Percentiles rank a stretch among this genome's conserved stretches.
These are phyloP conservation scores for Elsinoe arachidis DNA, from an alignment of 2,329 filamentous ascomycete species.

Conservation along the genomic window DNA sequence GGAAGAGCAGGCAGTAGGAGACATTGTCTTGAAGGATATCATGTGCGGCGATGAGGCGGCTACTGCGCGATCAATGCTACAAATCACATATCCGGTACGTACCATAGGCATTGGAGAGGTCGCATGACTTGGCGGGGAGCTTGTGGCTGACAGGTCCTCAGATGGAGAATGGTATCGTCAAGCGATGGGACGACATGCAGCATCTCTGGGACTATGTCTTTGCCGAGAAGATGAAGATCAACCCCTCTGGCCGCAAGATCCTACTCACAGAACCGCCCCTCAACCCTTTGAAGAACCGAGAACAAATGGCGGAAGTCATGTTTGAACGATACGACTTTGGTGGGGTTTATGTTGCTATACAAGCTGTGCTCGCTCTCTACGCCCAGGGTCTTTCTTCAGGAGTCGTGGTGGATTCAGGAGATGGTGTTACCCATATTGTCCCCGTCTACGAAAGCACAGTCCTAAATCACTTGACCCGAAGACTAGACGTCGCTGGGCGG, in stretches of 20 bases:
- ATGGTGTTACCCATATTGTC: slow-evolving; percentile 97
- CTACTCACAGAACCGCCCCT: slow-evolving; percentile 94
- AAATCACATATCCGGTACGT: slow-evolving; percentile 86
- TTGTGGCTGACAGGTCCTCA: slow-evolving; percentile 27
- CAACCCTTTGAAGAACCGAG: slow-evolving; percentile 93
- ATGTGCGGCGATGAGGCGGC: slow-evolving; percentile 99
- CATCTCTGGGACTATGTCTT: slow-evolving; percentile 99
- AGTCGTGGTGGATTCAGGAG: slow-evolving; percentile 97
- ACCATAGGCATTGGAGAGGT: background rate
- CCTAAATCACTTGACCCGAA: slow-evolving; percentile 88
- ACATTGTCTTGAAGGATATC: slow-evolving; percentile 83
- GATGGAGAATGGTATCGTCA: slow-evolving; percentile 99
- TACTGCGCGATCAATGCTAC: slow-evolving; percentile 89
- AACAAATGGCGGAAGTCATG: slow-evolving; percentile 99
- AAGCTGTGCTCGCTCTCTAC: slow-evolving; percentile 91
- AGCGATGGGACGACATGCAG: slow-evolving; percentile 99
- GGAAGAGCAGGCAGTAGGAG: slow-evolving; percentile 67
- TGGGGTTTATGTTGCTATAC: slow-evolving; percentile 95
- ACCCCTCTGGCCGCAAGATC: slow-evolving; percentile 89
- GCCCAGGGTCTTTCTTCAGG: slow-evolving; percentile 78
- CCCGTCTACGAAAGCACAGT: slow-evolving; percentile 98
- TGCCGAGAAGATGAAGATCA: slow-evolving; percentile 89
- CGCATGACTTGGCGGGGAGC: background rate
- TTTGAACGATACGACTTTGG: slow-evolving; percentile 95
- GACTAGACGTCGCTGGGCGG: slow-evolving; percentile 89